Conservation (phyloP, 2,329 filamentous ascomycete genomes). For the Arthrobotrys sphaeroides region DNA sequence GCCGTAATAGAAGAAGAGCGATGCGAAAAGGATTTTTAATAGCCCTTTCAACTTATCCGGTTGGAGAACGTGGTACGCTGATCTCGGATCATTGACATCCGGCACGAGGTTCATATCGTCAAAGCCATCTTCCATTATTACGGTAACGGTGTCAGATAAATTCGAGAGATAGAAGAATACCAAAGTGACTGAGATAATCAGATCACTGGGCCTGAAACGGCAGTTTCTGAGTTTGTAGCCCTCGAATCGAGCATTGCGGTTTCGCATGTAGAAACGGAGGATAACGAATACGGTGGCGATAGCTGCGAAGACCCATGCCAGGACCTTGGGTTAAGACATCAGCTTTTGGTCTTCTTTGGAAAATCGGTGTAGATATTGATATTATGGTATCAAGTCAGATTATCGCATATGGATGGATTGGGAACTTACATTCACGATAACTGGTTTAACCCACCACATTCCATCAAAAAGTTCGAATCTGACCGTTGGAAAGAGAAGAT, state of each 20-base stretch:
- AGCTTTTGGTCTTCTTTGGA: not conserved
- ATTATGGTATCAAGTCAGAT: not conserved
- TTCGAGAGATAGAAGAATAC: constrained; percentile 14
- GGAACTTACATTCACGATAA: constrained; percentile 2
- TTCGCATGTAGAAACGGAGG: constrained; percentile 27
- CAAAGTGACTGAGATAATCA: constrained; percentile 20
- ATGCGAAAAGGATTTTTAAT: constrained; percentile 24
- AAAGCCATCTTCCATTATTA: constrained; percentile 1
- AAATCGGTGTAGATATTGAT: not conserved
- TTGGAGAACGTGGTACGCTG: constrained; percentile 1
- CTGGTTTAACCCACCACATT: constrained; percentile 15
- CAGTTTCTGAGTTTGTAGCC: not conserved
- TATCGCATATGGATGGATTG: not conserved
- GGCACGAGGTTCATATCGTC: constrained; percentile 15
- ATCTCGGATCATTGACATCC: not conserved
- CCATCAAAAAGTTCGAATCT: not conserved
- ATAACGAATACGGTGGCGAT: constrained; percentile 18
- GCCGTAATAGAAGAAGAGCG: constrained; percentile 19
- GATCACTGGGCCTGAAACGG: constrained; percentile 8
- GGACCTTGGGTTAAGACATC: not conserved
- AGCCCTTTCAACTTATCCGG: not conserved
- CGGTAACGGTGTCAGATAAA: constrained; percentile 24
- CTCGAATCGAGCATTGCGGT: not conserved
- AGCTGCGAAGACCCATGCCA: constrained; percentile 14
- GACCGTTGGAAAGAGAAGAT: no score